A percentile compares a stretch with the other conserved stretches of the same genome.
These are phyloP conservation scores for Daedalea quercina DNA, from an alignment of 768 basidiomycete species.

Conservation along the genomic window DNA sequence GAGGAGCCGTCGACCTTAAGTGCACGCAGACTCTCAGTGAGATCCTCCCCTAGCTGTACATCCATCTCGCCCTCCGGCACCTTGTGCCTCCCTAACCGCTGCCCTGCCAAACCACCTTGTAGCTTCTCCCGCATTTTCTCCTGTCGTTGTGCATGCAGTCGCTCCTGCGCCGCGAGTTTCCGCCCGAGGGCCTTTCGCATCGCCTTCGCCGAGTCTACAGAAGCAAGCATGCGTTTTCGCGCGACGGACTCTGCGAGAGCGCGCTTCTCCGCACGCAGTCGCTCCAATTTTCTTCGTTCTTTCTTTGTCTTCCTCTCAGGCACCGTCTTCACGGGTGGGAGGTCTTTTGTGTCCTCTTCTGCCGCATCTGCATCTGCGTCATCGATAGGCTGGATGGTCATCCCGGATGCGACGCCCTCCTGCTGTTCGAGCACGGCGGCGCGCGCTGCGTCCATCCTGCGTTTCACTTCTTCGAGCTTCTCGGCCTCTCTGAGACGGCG, in stretches of 20 bases:
- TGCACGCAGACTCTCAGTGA: conserved; percentile 76
- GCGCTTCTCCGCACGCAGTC: conserved; percentile 61
- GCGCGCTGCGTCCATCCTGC: conserved; percentile 47
- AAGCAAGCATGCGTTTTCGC: conserved; percentile 53
- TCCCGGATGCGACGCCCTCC: conserved; percentile 48
- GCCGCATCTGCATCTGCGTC: conserved; percentile 29
- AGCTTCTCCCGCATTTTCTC: conserved; percentile 41
- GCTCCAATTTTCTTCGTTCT: conserved; percentile 64
- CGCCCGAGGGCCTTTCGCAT: conserved; percentile 40
- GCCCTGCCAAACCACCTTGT: conserved; percentile 62
- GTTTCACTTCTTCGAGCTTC: conserved; percentile 45
- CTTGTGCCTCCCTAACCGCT: conserved; percentile 72
- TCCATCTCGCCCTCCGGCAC: conserved; percentile 65
- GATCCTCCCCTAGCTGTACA: conserved; percentile 87
- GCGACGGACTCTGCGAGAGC: conserved; percentile 51
- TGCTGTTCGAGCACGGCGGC: conserved; percentile 25
- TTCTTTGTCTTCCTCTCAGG: conserved; percentile 52
- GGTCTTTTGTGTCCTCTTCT: conserved; percentile 22
- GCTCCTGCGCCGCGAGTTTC: conserved; percentile 31
- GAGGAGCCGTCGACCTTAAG: no score
- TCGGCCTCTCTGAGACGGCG: conserved; percentile 46
- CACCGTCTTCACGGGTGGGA: conserved; percentile 30
- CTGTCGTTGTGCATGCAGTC: conserved; percentile 32
- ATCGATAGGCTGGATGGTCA: conserved; percentile 49
- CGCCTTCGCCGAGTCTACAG: conserved; percentile 48